Percentiles rank a stretch among this genome's conserved stretches.
Evolutionary conservation across 2,329 filamentous ascomycete species (phyloP).

Genomic region (Trichoderma endophyticum): DNA sequence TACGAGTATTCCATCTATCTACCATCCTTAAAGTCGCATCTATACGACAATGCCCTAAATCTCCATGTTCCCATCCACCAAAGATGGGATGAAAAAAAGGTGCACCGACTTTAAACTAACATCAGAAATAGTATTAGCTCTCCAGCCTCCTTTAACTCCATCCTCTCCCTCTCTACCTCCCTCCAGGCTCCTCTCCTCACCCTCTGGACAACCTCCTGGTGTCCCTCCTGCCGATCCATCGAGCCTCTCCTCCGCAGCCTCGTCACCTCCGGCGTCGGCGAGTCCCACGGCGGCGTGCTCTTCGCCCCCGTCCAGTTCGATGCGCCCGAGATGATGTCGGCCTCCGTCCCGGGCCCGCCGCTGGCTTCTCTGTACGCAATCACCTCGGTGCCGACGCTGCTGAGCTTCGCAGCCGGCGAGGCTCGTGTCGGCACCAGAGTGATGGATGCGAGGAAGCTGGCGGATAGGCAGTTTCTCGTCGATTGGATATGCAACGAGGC

Average conservation of each 20-base stretch:
- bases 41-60: not conserved
- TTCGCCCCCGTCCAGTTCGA: conserved; percentile 56
- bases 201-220: conserved; percentile 59
- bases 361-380: not conserved
- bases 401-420: not conserved
- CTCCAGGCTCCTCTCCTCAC: conserved; percentile 55
- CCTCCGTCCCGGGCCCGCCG: conserved; percentile 29
- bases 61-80: not conserved
- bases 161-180: conserved; percentile 54
- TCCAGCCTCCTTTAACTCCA: not conserved
- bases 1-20: too few relatives aligned
- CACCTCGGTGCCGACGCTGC: not conserved
- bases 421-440: conserved; percentile 31
- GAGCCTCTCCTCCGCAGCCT: conserved; percentile 48
- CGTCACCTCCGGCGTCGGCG: conserved; percentile 50
- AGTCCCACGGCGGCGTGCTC: conserved; percentile 54
- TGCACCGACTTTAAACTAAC: not conserved
- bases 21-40: not conserved
- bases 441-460: conserved; percentile 46
- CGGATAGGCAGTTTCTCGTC: conserved; percentile 48
- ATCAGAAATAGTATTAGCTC: not conserved
- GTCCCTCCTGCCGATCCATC: conserved; percentile 51
- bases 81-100: not conserved
- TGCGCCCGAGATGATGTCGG: conserved; percentile 52
- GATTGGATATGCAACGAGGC: conserved; percentile 55